Percentiles rank a stretch among this genome's conserved stretches.
Evolutionary conservation across 768 basidiomycete species (phyloP).

Genomic region (Suillus variegatus): DNA sequence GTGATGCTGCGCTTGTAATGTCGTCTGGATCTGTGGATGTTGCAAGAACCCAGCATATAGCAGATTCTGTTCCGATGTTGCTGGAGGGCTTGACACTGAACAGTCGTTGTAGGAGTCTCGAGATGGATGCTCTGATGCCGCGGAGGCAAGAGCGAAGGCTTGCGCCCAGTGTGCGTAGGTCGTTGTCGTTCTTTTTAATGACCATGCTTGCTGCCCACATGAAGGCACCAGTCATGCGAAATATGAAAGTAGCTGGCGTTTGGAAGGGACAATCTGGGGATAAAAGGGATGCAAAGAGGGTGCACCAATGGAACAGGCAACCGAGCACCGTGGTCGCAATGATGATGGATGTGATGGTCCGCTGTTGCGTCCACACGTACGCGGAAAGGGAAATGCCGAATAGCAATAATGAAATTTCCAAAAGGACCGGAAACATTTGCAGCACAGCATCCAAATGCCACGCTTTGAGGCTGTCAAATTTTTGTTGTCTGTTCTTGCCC

Average conservation of each 20-base stretch:
- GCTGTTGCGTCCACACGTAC: conserved; percentile 12
- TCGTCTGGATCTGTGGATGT: conserved; percentile 10
- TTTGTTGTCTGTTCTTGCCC: conserved; percentile 12
- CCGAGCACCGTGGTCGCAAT: conserved; percentile 11
- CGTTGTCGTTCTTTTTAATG: not conserved
- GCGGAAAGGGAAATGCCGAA: conserved; percentile 15
- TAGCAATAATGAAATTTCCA: conserved; percentile 17
- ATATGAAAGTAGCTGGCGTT: conserved; percentile 9
- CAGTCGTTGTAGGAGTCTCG: not conserved
- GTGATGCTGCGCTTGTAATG: conserved; percentile 1
- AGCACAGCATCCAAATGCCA: conserved; percentile 19
- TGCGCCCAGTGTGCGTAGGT: not conserved
- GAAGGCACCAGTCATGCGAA: conserved; percentile 10
- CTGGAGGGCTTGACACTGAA: not conserved
- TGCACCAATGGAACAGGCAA: conserved; percentile 13
- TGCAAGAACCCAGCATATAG: conserved; percentile 6
- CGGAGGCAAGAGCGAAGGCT: not conserved
- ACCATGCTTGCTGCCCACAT: not conserved
- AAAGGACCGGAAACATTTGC: conserved; percentile 14
- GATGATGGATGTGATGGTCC: conserved; percentile 10
- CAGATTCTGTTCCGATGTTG: not conserved
- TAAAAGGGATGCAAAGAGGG: conserved; percentile 11
- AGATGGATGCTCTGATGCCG: not conserved
- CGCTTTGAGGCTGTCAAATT: conserved; percentile 12
- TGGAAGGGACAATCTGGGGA: conserved; percentile 17